phyloP scores from a whole-genome alignment of 169 alveolate species.

The Plasmodium sp. region DNA sequence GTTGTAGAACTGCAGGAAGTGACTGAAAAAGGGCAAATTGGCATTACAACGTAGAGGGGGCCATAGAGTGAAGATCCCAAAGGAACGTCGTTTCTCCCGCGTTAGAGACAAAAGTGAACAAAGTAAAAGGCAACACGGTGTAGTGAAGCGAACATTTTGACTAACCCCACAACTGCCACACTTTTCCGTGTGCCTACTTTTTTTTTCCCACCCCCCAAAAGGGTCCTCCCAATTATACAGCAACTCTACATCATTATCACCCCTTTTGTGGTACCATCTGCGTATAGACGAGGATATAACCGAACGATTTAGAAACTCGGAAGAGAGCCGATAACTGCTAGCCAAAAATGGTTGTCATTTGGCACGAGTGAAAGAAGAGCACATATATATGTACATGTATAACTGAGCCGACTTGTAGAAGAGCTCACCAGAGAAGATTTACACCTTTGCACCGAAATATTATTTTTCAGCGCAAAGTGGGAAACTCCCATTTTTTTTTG shows the following conservation, averaged over 20 bases:
- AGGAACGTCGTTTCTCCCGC: not conserved
- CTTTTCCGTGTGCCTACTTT: not conserved
- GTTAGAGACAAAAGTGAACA: not conserved
- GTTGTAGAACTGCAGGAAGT: not conserved
- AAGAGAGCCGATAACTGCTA: constrained; percentile 2
- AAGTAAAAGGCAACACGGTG: not conserved
- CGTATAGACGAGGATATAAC: not conserved
- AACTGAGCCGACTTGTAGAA: not conserved
- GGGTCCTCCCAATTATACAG: not conserved
- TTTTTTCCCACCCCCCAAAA: not conserved
- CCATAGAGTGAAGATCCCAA: not conserved
- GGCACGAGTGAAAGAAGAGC: not conserved
- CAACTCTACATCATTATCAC: not conserved
- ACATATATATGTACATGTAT: not conserved
- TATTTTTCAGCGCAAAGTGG: not conserved
- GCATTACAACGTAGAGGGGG: not conserved
- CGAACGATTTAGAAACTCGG: not conserved
- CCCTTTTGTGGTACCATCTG: not conserved
- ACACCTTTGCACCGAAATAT: not conserved
- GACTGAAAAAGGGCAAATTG: not conserved
- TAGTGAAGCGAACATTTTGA: not conserved
- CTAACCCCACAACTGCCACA: not conserved
- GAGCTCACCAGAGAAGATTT: not conserved
- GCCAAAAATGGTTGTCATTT: not conserved
- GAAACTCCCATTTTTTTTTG: not conserved